A percentile compares a stretch with the other conserved stretches of the same genome.
These are phyloP conservation scores for Prunus fruticosa DNA, from an alignment of 306 rosid species.

Conservation along the genomic window DNA sequence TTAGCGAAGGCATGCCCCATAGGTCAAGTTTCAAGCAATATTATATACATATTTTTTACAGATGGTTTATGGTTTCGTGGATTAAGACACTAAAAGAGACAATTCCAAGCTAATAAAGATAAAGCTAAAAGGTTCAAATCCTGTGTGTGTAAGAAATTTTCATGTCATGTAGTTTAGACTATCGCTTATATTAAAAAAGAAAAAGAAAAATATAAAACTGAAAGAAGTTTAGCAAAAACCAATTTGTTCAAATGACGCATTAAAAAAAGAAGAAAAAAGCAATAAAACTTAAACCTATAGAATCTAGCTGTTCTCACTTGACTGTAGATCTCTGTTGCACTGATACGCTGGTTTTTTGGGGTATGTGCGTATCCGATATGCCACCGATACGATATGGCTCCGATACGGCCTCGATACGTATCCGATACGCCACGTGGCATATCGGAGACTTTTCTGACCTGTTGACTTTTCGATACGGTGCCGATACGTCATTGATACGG, in stretches of 20 bases:
- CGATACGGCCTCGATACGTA: too few relatives aligned
- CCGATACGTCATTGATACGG: too few relatives aligned
- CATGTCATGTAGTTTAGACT: accelerated
- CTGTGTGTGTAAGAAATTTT: too few relatives aligned
- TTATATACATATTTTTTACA: neutral
- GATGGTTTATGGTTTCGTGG: neutral
- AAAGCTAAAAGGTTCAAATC: neutral
- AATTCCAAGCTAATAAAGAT: neutral
- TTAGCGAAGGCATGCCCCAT: neutral
- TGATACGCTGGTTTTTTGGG: too few relatives aligned
- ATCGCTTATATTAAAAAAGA: too few relatives aligned
- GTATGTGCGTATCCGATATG: too few relatives aligned
- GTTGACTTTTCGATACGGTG: too few relatives aligned
- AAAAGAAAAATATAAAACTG: neutral
- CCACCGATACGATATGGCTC: too few relatives aligned
- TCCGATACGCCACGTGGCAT: too few relatives aligned
- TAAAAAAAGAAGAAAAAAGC: neutral
- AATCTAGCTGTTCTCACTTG: neutral
- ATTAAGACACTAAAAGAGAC: neutral
- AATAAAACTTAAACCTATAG: neutral
- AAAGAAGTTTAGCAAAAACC: neutral
- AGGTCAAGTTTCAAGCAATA: neutral
- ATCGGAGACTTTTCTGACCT: too few relatives aligned
- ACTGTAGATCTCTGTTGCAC: too few relatives aligned
- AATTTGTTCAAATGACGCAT: neutral